A percentile compares a stretch with the other conserved stretches of the same genome.
Conservation (phyloP, 192 early-diverging fungal genomes). For the Dissophora ornata region DNA sequence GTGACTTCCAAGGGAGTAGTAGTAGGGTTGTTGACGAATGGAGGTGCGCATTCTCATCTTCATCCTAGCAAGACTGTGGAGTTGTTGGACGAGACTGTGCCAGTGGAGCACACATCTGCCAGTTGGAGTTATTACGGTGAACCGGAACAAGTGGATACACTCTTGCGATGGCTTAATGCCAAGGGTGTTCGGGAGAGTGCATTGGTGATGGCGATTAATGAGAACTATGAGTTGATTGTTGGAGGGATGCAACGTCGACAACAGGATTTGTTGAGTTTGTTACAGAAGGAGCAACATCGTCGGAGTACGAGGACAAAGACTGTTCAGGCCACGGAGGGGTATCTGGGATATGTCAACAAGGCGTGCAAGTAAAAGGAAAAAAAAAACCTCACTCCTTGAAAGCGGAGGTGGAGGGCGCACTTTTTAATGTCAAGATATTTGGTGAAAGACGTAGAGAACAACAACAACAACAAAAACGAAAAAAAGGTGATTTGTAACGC, state of each 20-base stretch:
- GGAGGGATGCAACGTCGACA: constrained; percentile 50
- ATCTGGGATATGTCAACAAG: constrained; percentile 43
- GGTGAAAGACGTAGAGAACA: too few relatives aligned
- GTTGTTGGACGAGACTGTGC: constrained; percentile 25
- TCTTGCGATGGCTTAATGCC: constrained; percentile 81
- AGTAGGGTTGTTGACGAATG: constrained; percentile 14
- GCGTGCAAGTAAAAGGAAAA: neutral
- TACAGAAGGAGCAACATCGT: constrained; percentile 52
- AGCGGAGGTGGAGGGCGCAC: too few relatives aligned
- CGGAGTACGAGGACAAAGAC: constrained; percentile 61
- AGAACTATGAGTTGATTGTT: constrained; percentile 37
- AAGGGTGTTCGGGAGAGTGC: constrained; percentile 80
- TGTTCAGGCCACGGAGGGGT: constrained; percentile 43
- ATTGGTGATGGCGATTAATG: constrained; percentile 58
- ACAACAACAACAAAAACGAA: too few relatives aligned
- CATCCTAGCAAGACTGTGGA: too few relatives aligned
- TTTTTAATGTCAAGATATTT: too few relatives aligned
- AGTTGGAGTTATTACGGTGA: constrained; percentile 55
- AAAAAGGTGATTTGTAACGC: too few relatives aligned
- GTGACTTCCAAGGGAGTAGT: neutral
- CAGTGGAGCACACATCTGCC: constrained; percentile 35
- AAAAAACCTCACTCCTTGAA: too few relatives aligned
- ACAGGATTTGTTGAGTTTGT: constrained; percentile 29
- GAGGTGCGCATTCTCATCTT: constrained; percentile 5
- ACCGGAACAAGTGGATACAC: constrained; percentile 66